phyloP scores from a whole-genome alignment of 148 eudicot genomes.

The Mesembryanthemum crystallinum region DNA sequence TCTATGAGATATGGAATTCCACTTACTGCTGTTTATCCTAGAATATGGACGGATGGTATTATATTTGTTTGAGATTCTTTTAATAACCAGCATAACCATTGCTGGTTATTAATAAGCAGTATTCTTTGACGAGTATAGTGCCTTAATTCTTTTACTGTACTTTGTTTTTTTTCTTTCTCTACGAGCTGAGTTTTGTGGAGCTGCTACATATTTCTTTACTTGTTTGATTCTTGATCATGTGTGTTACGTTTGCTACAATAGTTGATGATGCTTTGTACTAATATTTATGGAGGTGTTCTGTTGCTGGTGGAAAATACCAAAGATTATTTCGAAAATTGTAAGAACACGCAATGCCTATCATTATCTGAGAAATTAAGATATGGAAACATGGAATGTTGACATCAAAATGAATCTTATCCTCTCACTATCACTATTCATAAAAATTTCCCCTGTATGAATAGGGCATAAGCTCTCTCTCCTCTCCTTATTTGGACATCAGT shows the following conservation, averaged over 20 bases:
- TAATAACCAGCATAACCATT: background rate
- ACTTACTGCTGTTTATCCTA: background rate
- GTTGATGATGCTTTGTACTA: background rate
- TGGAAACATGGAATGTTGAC: background rate
- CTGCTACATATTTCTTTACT: background rate
- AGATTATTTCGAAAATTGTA: background rate
- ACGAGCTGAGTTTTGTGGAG: background rate
- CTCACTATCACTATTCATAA: background rate
- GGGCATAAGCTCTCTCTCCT: background rate
- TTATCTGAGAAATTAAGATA: background rate
- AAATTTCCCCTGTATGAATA: background rate
- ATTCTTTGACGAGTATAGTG: background rate
- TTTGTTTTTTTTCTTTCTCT: background rate
- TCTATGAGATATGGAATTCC: background rate
- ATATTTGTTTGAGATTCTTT: background rate
- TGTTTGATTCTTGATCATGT: background rate
- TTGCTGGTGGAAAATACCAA: background rate
- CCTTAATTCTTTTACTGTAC: background rate
- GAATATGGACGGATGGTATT: background rate
- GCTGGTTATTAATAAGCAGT: conserved; percentile 7
- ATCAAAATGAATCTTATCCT: background rate
- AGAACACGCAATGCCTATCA: background rate
- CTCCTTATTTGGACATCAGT: too few relatives aligned
- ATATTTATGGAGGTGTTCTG: background rate
- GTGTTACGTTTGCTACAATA: background rate